A percentile compares a stretch with the other conserved stretches of the same genome.
Evolutionary conservation across 116 monocot genomes (phyloP).

Genomic region (Phalaenopsis hybrid): DNA sequence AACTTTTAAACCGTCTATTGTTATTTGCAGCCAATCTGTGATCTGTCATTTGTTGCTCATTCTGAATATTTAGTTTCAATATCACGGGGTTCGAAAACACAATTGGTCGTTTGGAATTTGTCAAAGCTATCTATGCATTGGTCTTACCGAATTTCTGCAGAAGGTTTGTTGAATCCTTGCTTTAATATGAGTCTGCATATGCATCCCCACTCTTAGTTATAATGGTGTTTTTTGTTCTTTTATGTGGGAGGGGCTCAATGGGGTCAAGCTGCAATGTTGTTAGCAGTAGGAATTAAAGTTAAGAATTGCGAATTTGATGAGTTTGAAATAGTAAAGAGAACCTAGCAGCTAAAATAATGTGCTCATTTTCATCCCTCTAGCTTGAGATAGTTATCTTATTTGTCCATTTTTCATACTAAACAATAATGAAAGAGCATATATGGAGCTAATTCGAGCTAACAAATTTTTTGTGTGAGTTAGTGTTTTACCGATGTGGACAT

Average conservation of each 20-base stretch:
- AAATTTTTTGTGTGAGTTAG: too few relatives aligned
- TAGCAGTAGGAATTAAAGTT: not conserved
- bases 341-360: too few relatives aligned
- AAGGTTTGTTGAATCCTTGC: conserved; percentile 35
- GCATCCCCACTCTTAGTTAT: not conserved
- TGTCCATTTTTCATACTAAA: not conserved
- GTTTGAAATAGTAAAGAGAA: not conserved
- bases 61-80: conserved; percentile 64
- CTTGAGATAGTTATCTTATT: not conserved
- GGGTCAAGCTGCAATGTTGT: not conserved
- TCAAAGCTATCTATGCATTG: conserved; percentile 59
- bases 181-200: not conserved
- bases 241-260: not conserved
- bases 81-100: conserved; percentile 51
- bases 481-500: not conserved
- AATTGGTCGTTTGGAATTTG: conserved; percentile 68
- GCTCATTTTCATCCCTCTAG: not conserved
- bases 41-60: conserved; percentile 56
- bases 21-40: conserved; percentile 52
- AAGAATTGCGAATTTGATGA: not conserved
- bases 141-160: conserved; percentile 73
- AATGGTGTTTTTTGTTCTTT: too few relatives aligned
- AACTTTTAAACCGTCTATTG: not conserved
- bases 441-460: not conserved
- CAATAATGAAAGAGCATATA: not conserved